Percentiles rank a stretch among this genome's conserved stretches.
Evolutionary conservation across 805 yeast genomes (phyloP).

Genomic region (Hagleromyces aurorensis): DNA sequence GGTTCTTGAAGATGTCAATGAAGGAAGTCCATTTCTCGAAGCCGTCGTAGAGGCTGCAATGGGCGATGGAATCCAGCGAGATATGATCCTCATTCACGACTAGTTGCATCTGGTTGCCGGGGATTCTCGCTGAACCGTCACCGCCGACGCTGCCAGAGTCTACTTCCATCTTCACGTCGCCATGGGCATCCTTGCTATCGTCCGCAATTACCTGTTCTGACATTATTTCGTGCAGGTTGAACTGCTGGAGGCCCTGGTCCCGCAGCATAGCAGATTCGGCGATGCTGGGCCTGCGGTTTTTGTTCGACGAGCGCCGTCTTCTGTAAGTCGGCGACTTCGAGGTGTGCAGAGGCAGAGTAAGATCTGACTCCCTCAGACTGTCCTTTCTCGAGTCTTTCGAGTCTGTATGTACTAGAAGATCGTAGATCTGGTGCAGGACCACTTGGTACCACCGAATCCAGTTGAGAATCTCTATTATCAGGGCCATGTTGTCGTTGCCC

Average conservation of each 20-base stretch:
- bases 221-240: slow-evolving; percentile 28
- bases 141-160: slow-evolving; percentile 7
- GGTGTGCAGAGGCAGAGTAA: slow-evolving; percentile 1
- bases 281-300: slow-evolving; percentile 25
- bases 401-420: slow-evolving; percentile 3
- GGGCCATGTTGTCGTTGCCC: slow-evolving; percentile 26
- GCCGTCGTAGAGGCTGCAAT: slow-evolving; percentile 22
- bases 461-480: slow-evolving; percentile 21
- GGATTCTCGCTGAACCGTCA: slow-evolving; percentile 2
- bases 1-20: slow-evolving; percentile 10
- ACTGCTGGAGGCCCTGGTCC: slow-evolving; percentile 30
- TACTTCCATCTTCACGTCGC: slow-evolving; percentile 14
- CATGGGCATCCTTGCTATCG: background rate
- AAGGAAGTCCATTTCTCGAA: slow-evolving; percentile 19
- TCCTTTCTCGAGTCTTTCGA: slow-evolving; percentile 1
- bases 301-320: slow-evolving; percentile 25
- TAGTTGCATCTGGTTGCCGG: slow-evolving; percentile 9
- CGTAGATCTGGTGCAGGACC: slow-evolving; percentile 11
- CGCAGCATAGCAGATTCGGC: slow-evolving; percentile 27
- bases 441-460: slow-evolving; percentile 27
- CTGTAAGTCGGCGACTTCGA: slow-evolving; percentile 8
- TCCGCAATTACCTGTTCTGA: slow-evolving; percentile 16
- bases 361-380: slow-evolving; percentile 9
- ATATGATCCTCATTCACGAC: slow-evolving; percentile 27
- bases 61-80: slow-evolving; percentile 12